Evolutionary conservation across 2,329 filamentous ascomycete genomes (phyloP), one percentile per base, ranked within the genome.

Genomic region (Arthrobotrys musiformis): DNA sequence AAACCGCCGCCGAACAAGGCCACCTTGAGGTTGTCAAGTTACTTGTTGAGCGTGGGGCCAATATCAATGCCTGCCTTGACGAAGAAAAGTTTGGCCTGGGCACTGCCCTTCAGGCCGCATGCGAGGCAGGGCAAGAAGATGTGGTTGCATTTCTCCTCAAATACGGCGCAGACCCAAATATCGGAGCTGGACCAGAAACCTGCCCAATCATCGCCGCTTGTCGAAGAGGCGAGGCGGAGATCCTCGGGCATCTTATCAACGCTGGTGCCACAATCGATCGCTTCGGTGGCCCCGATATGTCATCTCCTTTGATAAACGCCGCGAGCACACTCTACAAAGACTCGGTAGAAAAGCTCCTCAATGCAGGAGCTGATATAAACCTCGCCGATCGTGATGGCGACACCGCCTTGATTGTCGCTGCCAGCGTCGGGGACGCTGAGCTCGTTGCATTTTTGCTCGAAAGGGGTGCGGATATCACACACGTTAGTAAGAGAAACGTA

Each of bases 81-180:
- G 80, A 81, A 48, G 70, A 80, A 1, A 81, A 82, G 17, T 83
- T 85, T 66, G 40, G 70, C 0, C 79, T 81, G 0, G 82, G 83
- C 3, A 85, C 84, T 3, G 84, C 84, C 0, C 79, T 86, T 0
- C 85, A 86, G 63, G 84, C 81, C 0, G 85, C 85, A 0, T 83
- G 82, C 40, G 83, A 84, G 48, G 81, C 81, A 0, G 81, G 84
- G 2, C 80, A 82, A 33, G 70, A 61, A 0, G 82, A 84, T 2
- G 83, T 85, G 8, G 84, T 85, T 11, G 76, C 80, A 0, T 78
- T 85, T 1, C 78, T 86, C 2, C 82, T 85, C 7, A 81, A 84
- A 15, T 81, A 83, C 22, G 79, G 79, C 7, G 84, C 84, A 8
- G 79, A 85, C 68, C 84, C 84, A 0, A 82, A 85, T 66, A 78